These are phyloP conservation scores for Boletus reticuloceps DNA, from an alignment of 768 basidiomycete species.

Conservation along the genomic window DNA sequence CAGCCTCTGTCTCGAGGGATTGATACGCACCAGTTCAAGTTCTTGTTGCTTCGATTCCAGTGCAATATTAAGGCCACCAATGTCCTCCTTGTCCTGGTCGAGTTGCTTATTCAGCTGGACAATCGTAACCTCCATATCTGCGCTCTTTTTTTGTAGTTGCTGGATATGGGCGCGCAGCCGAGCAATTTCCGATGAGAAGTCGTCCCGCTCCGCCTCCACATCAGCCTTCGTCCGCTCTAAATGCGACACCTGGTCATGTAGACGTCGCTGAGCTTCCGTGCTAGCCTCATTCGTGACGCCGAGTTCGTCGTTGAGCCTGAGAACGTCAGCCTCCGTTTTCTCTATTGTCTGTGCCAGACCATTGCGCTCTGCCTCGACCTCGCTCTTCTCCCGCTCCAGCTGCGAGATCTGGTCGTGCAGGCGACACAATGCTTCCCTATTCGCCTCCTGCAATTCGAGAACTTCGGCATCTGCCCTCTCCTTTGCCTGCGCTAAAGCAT, in stretches of 20 bases:
- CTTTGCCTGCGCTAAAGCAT: neutral
- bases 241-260: slow-evolving; percentile 9
- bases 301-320: slow-evolving; percentile 42
- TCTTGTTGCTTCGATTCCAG: slow-evolving; percentile 95
- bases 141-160: slow-evolving; percentile 74
- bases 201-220: slow-evolving; percentile 45
- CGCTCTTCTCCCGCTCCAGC: slow-evolving; percentile 38
- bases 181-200: slow-evolving; percentile 51
- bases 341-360: slow-evolving; percentile 42
- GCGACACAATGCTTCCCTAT: slow-evolving; percentile 26
- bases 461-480: neutral
- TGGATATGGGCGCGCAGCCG: slow-evolving; percentile 61
- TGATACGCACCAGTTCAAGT: slow-evolving; percentile 70
- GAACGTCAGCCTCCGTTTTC: slow-evolving; percentile 8
- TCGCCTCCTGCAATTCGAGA: slow-evolving; percentile 11
- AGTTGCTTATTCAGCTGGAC: slow-evolving; percentile 67
- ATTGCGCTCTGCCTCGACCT: slow-evolving; percentile 50
- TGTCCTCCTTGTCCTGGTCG: slow-evolving; percentile 70
- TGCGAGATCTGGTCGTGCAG: slow-evolving; percentile 9
- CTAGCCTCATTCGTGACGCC: slow-evolving; percentile 45
- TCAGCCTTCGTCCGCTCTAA: slow-evolving; percentile 43
- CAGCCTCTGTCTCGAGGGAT: neutral
- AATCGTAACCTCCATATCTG: slow-evolving; percentile 80
- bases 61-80: slow-evolving; percentile 84
- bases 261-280: slow-evolving; percentile 28